A percentile compares a stretch with the other conserved stretches of the same genome.
These are phyloP conservation scores for Aquanectria penicillioides DNA, from an alignment of 2,329 filamentous ascomycete species.

Conservation along the genomic window DNA sequence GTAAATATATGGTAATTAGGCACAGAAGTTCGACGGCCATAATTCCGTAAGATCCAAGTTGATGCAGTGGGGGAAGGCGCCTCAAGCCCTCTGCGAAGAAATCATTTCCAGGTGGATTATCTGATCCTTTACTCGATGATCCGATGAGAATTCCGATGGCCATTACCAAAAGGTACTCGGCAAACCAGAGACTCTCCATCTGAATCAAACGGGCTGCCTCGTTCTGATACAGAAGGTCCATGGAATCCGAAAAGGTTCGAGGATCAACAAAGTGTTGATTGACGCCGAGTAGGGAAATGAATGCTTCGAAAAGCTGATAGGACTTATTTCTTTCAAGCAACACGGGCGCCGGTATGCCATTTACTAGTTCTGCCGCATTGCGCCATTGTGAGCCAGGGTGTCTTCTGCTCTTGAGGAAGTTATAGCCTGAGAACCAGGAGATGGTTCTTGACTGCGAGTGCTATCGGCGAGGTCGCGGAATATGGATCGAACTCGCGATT, in stretches of 20 bases:
- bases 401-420: slow-evolving; percentile 42
- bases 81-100: slow-evolving; percentile 42
- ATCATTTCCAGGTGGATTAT: slow-evolving; percentile 33
- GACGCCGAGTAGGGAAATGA: slow-evolving; percentile 38
- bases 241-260: slow-evolving; percentile 37
- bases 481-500: slow-evolving; percentile 34
- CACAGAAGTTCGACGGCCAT: slow-evolving; percentile 41
- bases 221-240: slow-evolving; percentile 39
- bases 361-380: slow-evolving; percentile 34
- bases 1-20: slow-evolving; percentile 39
- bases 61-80: slow-evolving; percentile 37
- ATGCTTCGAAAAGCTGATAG: slow-evolving; percentile 32
- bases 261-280: slow-evolving; percentile 45
- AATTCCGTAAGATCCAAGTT: slow-evolving; percentile 39
- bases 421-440: slow-evolving; percentile 43
- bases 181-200: slow-evolving; percentile 41
- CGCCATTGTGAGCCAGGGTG: slow-evolving; percentile 18
- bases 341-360: slow-evolving; percentile 23
- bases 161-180: slow-evolving; percentile 43
- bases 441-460: not conserved
- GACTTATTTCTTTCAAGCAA: slow-evolving; percentile 33
- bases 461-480: slow-evolving; percentile 30
- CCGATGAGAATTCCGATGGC: slow-evolving; percentile 43
- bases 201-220: slow-evolving; percentile 22
- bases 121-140: slow-evolving; percentile 26